These are phyloP conservation scores for Penicillium parvum DNA, from an alignment of 495 filamentous ascomycete genomes.

Conservation along the genomic window DNA sequence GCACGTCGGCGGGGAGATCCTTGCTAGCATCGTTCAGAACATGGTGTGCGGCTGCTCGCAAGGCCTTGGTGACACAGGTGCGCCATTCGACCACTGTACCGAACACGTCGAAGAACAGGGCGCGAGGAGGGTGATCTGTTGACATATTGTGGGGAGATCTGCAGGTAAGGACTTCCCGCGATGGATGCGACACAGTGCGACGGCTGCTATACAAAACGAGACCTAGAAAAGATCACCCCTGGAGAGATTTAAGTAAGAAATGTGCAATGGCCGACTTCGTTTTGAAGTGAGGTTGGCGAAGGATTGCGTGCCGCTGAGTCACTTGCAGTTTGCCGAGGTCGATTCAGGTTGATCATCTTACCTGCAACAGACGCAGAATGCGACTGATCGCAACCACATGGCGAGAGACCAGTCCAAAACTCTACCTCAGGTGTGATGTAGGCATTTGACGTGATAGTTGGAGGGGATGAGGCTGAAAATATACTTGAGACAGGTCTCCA, in stretches of 20 bases:
- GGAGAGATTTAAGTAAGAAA: too few relatives aligned
- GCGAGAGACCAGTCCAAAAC: not conserved
- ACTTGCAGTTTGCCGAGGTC: conserved; percentile 6
- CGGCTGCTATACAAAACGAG: too few relatives aligned
- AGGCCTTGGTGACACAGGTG: conserved; percentile 49
- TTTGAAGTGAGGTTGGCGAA: not conserved
- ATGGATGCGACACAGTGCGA: too few relatives aligned
- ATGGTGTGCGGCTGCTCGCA: conserved; percentile 35
- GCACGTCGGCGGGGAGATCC: conserved; percentile 44
- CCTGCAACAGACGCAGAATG: not conserved
- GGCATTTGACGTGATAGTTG: too few relatives aligned
- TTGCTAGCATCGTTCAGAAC: conserved; percentile 40
- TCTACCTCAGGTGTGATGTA: too few relatives aligned
- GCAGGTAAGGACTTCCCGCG: not conserved
- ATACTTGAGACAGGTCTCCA: too few relatives aligned
- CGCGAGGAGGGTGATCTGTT: conserved; percentile 33
- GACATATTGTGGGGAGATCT: conserved; percentile 18
- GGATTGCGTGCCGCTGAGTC: conserved; percentile 4
- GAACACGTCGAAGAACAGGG: conserved; percentile 64
- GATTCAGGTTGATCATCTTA: conserved; percentile 12
- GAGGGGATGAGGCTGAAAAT: too few relatives aligned
- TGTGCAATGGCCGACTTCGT: too few relatives aligned
- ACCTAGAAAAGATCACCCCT: too few relatives aligned
- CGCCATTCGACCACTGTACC: conserved; percentile 77
- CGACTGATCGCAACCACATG: not conserved